Evolutionary conservation across 345 rosid species (phyloP).

Genomic region (Euphorbia peplus): DNA sequence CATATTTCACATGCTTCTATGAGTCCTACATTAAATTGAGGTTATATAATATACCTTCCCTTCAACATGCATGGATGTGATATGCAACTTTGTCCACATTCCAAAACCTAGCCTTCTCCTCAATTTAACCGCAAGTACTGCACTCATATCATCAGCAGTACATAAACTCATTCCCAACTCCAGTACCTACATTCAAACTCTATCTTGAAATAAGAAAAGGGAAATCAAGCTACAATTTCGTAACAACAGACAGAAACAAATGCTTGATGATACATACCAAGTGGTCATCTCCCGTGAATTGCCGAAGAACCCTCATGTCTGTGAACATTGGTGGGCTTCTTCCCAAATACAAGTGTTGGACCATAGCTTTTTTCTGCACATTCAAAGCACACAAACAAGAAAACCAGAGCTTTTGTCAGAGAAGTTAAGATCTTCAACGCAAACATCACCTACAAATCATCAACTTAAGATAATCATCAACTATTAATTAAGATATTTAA

Average conservation of each 20-base stretch:
- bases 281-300: conserved; percentile 74
- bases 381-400: conserved; percentile 12
- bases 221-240: neutral
- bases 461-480: neutral
- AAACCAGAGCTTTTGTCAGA: conserved; percentile 1
- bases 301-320: conserved; percentile 65
- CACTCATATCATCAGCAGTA: conserved; percentile 93
- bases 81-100: conserved; percentile 84
- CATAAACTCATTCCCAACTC: conserved; percentile 90
- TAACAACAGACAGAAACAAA: neutral
- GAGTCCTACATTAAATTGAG: neutral
- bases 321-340: conserved; percentile 85
- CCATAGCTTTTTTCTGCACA: conserved; percentile 66
- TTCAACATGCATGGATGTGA: conserved; percentile 94
- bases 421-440: neutral
- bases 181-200: conserved; percentile 49
- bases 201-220: neutral
- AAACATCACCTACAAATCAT: neutral
- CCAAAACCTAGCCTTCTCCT: conserved; percentile 92
- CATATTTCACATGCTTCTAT: neutral
- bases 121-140: conserved; percentile 79
- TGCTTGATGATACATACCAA: conserved; percentile 44
- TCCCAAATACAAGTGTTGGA: conserved; percentile 83
- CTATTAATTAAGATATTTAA: neutral
- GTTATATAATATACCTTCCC: conserved; percentile 56